Evolutionary conservation across 1,139 yeast genomes (phyloP).

Genomic region (Geotrichum carabidarum): DNA sequence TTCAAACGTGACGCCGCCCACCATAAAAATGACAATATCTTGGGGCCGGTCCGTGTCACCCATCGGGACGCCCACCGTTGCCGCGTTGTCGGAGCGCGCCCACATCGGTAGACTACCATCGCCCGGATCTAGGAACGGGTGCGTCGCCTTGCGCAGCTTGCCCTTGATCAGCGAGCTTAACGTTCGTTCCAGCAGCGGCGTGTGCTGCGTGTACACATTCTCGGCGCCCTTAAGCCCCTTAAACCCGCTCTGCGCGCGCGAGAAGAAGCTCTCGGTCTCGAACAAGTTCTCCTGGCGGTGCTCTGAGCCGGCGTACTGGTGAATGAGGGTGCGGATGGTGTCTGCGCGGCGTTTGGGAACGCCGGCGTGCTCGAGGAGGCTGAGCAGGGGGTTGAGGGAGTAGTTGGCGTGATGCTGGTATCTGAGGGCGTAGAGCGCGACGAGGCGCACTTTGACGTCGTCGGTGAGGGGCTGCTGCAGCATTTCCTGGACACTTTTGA

Average conservation of each 20-base stretch:
- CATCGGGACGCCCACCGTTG: conserved; percentile 31
- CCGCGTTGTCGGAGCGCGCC: conserved; percentile 22
- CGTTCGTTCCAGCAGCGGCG: conserved; percentile 61
- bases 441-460: conserved; percentile 50
- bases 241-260: conserved; percentile 43
- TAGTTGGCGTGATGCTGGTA: conserved; percentile 49
- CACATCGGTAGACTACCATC: conserved; percentile 34
- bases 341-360: conserved; percentile 29
- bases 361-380: conserved; percentile 38
- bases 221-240: conserved; percentile 47
- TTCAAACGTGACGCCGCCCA: conserved; percentile 91
- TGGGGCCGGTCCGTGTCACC: conserved; percentile 44
- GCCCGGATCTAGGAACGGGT: conserved; percentile 45
- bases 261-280: conserved; percentile 40
- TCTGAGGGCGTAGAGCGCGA: conserved; percentile 66
- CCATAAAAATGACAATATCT: conserved; percentile 72
- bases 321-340: conserved; percentile 26
- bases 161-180: conserved; percentile 49
- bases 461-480: conserved; percentile 38
- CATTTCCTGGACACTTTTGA: conserved; percentile 42
- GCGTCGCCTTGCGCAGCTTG: conserved; percentile 44
- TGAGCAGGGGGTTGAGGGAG: conserved; percentile 40
- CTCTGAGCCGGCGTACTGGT: conserved; percentile 40
- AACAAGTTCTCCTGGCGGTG: conserved; percentile 47
- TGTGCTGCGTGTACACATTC: conserved; percentile 65